A percentile compares a stretch with the other conserved stretches of the same genome.
These are phyloP conservation scores for Glycyrrhiza uralensis DNA, from an alignment of 306 rosid genomes.

Conservation along the genomic window DNA sequence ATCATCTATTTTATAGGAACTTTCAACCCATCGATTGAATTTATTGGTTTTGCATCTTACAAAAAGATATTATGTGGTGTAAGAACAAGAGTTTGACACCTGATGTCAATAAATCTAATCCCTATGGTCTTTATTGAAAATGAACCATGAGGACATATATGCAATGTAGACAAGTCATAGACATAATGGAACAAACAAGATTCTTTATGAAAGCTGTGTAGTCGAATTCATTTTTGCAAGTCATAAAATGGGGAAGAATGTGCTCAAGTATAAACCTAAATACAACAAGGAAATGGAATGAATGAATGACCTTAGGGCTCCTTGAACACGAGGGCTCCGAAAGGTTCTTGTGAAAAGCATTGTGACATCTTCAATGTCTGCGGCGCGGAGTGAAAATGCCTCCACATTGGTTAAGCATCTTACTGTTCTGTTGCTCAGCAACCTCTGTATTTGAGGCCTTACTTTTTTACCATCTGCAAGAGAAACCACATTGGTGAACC, in stretches of 20 bases:
- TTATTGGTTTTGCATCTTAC: too few species aligned
- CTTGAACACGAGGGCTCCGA: conserved; percentile 66
- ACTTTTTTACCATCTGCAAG: conserved; percentile 58
- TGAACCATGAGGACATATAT: too few species aligned
- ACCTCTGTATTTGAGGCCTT: conserved; percentile 45
- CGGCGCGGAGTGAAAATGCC: conserved; percentile 67
- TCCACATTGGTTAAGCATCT: conserved; percentile 67
- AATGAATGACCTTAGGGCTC: conserved; percentile 64
- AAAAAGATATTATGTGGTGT: too few species aligned
- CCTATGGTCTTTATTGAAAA: too few species aligned
- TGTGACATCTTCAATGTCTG: conserved; percentile 78
- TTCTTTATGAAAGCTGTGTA: neutral
- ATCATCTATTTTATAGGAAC: too few species aligned
- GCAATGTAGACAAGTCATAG: too few species aligned
- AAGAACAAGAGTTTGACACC: too few species aligned
- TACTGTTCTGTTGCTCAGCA: conserved; percentile 40
- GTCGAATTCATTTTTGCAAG: neutral
- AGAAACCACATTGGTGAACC: neutral
- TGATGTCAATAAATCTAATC: too few species aligned
- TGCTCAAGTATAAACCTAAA: neutral
- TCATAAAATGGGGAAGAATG: neutral
- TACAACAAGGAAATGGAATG: neutral
- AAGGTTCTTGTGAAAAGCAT: conserved; percentile 66
- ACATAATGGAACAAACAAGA: too few species aligned
- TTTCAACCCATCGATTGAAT: too few species aligned